Conservation (phyloP, 2,329 filamentous ascomycete species). For the Colletotrichum eleusines region DNA sequence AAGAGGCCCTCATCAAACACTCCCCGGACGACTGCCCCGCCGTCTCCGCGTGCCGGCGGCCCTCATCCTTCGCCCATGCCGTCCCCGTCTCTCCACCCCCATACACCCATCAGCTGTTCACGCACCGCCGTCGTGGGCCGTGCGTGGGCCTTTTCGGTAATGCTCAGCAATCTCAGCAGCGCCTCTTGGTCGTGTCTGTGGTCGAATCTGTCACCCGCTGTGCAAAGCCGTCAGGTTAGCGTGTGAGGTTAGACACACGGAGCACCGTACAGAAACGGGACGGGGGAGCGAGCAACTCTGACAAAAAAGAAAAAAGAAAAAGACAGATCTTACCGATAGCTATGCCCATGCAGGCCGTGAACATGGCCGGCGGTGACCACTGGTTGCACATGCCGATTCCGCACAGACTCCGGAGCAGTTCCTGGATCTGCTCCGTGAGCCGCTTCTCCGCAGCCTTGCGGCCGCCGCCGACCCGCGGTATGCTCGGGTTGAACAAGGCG, state of each 20-base stretch:
- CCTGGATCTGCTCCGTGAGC: conserved; percentile 56
- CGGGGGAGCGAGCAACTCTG: neutral
- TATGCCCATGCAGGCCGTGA: conserved; percentile 68
- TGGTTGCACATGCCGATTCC: conserved; percentile 71
- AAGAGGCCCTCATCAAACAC: conserved; percentile 16
- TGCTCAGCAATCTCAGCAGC: conserved; percentile 59
- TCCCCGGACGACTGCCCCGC: conserved; percentile 19
- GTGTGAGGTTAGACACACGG: too few relatives aligned
- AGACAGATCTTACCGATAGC: conserved; percentile 45
- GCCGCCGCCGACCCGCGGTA: conserved; percentile 61
- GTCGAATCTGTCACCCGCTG: conserved; percentile 63
- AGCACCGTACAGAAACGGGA: neutral
- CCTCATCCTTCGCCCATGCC: conserved; percentile 34
- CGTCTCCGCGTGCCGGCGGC: neutral
- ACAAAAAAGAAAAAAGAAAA: neutral
- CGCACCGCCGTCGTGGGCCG: conserved; percentile 64
- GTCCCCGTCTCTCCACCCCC: conserved; percentile 56
- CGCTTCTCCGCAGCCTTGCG: conserved; percentile 49
- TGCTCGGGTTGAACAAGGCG: conserved; percentile 65
- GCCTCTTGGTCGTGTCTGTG: conserved; percentile 61
- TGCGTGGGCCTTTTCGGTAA: conserved; percentile 63
- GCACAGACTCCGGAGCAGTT: conserved; percentile 65
- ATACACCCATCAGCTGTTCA: conserved; percentile 60
- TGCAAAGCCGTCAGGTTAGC: conserved; percentile 6
- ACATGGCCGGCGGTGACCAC: conserved; percentile 67